Percentiles rank a stretch among this genome's conserved stretches.
phyloP scores from a whole-genome alignment of 2,329 filamentous ascomycete species.

The Ophiocordyceps polyrhachis-furcata region DNA sequence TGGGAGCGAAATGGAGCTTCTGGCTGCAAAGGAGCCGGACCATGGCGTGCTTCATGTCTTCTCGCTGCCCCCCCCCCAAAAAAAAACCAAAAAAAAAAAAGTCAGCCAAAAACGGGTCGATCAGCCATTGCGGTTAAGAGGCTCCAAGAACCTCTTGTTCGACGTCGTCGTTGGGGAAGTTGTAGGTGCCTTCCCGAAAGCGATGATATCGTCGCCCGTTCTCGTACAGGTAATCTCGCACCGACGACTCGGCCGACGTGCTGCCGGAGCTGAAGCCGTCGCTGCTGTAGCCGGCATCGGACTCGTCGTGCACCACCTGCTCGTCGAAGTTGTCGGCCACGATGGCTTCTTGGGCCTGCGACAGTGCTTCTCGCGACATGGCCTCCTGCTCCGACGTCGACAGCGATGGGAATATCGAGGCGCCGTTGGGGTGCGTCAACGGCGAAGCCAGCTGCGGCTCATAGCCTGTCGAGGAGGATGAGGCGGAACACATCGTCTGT shows the following conservation, averaged over 20 bases:
- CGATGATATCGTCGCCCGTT: conserved; percentile 41
- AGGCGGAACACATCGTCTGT: not conserved
- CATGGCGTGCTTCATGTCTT: conserved; percentile 38
- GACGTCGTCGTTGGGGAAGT: conserved; percentile 40
- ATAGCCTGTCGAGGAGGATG: conserved; percentile 1
- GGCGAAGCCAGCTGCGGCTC: conserved; percentile 9
- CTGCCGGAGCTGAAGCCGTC: conserved; percentile 17
- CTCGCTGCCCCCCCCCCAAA: conserved; percentile 10
- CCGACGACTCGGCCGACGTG: conserved; percentile 19
- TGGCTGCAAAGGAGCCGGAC: conserved; percentile 27
- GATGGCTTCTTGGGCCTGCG: conserved; percentile 18
- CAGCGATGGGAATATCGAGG: conserved; percentile 17
- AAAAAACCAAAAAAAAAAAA: not conserved
- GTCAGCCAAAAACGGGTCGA: not conserved
- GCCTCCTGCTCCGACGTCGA: conserved; percentile 16
- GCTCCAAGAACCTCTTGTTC: conserved; percentile 26
- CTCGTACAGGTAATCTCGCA: conserved; percentile 32
- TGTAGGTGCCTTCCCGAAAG: conserved; percentile 34
- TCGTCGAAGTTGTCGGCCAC: conserved; percentile 15
- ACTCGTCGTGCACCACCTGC: conserved; percentile 6
- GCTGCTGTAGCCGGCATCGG: conserved; percentile 20
- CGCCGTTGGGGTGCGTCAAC: conserved; percentile 19
- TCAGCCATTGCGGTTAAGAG: not conserved
- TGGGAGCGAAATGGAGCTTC: conserved; percentile 32
- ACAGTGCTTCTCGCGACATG: conserved; percentile 17